Evolutionary conservation across 495 filamentous ascomycete genomes (phyloP), one percentile per base, ranked within the genome.

Genomic region (Durotheca rogersii): DNA sequence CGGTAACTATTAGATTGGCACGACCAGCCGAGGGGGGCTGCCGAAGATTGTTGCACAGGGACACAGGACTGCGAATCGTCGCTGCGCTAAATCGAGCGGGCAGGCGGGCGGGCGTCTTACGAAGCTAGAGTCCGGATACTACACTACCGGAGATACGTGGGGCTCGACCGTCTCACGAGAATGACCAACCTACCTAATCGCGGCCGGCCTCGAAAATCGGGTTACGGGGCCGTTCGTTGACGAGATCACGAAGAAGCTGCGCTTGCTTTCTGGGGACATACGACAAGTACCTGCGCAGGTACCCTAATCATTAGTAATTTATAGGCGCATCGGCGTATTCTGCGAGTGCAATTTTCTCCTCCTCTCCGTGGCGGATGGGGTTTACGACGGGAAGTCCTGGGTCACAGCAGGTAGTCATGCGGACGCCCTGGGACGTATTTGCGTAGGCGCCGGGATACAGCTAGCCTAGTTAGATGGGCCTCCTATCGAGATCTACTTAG

Each of bases 11-110:
- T n/a, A 32, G 31, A 45, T 45, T 50, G 31, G 35, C 49, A 48
- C 21, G n/a, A 43, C 39, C 15, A 39, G 38, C 23, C 21, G 14
- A n/a, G n/a, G 11, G 19, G 14, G 29, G 29, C 6, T 18, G 41
- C 34, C 30, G 40, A 58, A 44, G 25, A 58, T 53, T 39, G 48
- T 49, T 4, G 27, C 44, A 44, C 43, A 53, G 55, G 55, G 49
- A 45, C 39, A 58, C 49, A 53, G 48, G 33, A 58, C 49, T 53
- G 48, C 23, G 37, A 40, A 49, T 49, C 49, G 35, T 21, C 30
- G 29, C 39, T 9, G 29, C 20, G 21, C 48, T 53, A n/a, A 35
- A 20, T 33, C 49, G 34, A 39, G 32, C n/a, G n/a, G n/a, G n/a
- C n/a, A n/a, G n/a, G n/a, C n/a, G n/a, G n/a, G n/a, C n/a, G n/a